Conservation (phyloP, 2,329 filamentous ascomycete species). For the Calonectria naviculata region DNA sequence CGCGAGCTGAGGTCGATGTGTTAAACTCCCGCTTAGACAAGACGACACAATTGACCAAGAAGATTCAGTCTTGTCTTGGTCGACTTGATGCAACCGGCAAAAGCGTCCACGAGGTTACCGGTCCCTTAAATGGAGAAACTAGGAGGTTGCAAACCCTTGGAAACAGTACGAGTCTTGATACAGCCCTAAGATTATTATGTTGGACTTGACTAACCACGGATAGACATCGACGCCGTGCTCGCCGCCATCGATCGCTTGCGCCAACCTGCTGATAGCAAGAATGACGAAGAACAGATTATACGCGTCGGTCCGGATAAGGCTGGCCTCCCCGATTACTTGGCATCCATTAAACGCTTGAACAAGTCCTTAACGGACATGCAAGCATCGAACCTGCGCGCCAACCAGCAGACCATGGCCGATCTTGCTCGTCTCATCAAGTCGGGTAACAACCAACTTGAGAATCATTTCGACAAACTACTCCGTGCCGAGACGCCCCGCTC, state of each 20-base stretch:
- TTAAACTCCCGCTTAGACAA: conserved; percentile 84
- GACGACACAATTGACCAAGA: conserved; percentile 92
- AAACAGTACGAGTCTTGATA: conserved; percentile 64
- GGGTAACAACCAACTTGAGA: conserved; percentile 86
- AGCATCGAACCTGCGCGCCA: conserved; percentile 89
- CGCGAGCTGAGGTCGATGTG: conserved; percentile 76
- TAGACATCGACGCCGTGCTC: conserved; percentile 88
- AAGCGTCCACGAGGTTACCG: conserved; percentile 90
- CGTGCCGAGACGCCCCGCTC: conserved; percentile 79
- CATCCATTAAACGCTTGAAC: conserved; percentile 88
- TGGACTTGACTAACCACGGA: conserved; percentile 26
- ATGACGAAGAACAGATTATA: conserved; percentile 91
- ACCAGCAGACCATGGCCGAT: conserved; percentile 88
- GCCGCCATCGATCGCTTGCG: conserved; percentile 88
- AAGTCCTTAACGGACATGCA: conserved; percentile 87
- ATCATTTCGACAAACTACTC: conserved; percentile 82
- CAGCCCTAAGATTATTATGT: neutral
- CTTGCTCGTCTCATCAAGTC: conserved; percentile 81
- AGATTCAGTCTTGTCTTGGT: conserved; percentile 89
- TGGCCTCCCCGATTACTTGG: conserved; percentile 86
- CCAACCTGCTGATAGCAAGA: conserved; percentile 92
- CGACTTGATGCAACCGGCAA: conserved; percentile 89
- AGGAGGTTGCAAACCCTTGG: conserved; percentile 89
- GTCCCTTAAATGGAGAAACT: conserved; percentile 92
- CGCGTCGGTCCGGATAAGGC: conserved; percentile 86